phyloP scores from a whole-genome alignment of 768 basidiomycete species.

The Leccinum sublutescens region DNA sequence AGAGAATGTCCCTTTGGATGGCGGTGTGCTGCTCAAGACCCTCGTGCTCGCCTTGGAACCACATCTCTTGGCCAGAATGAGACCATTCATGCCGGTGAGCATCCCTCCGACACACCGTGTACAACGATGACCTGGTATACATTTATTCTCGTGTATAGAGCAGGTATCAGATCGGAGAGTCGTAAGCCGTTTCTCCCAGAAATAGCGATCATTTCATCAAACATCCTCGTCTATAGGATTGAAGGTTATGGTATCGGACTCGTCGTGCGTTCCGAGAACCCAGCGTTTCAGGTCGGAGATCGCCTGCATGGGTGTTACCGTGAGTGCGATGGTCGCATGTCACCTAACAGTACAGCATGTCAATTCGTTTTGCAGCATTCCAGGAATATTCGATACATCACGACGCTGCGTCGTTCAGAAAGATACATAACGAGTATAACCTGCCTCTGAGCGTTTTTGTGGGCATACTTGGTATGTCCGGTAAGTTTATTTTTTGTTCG shows the following conservation, averaged over 20 bases:
- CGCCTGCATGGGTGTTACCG: conserved; percentile 25
- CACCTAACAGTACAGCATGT: neutral
- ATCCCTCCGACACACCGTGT: conserved; percentile 23
- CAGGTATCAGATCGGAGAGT: neutral
- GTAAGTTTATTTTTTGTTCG: neutral
- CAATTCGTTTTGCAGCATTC: conserved; percentile 31
- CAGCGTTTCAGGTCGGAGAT: conserved; percentile 14
- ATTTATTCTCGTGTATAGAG: conserved; percentile 11
- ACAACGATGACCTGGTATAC: neutral
- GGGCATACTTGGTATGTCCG: conserved; percentile 30
- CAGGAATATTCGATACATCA: conserved; percentile 16
- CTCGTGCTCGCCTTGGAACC: conserved; percentile 49
- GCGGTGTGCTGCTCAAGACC: conserved; percentile 49
- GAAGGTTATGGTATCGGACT: conserved; percentile 40
- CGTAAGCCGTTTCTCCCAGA: neutral
- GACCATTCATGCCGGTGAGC: conserved; percentile 32
- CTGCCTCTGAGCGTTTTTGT: conserved; percentile 30
- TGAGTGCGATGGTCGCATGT: conserved; percentile 11
- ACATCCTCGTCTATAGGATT: neutral
- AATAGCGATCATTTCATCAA: neutral
- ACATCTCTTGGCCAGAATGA: conserved; percentile 42
- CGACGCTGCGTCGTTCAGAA: neutral
- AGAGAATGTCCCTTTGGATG: conserved; percentile 43
- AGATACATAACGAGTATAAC: conserved; percentile 27
- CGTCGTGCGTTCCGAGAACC: conserved; percentile 18